Percentiles rank a stretch among this genome's conserved stretches.
phyloP scores from a whole-genome alignment of 2,329 filamentous ascomycete species.

The Westerdykella sp. region DNA sequence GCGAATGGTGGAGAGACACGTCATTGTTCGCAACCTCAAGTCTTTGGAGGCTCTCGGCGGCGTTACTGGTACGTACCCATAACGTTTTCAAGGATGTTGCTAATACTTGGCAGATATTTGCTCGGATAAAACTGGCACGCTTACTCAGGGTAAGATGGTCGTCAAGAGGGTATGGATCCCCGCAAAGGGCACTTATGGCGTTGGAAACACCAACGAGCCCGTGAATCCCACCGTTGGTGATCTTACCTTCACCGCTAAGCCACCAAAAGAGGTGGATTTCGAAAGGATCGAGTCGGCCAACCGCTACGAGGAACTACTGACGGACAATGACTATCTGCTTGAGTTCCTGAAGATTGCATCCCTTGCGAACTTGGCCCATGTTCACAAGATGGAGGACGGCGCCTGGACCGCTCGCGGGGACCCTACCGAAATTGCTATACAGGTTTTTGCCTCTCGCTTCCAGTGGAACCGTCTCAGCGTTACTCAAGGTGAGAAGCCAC shows the following conservation, averaged over 20 bases:
- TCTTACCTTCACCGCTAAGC: slow-evolving; percentile 20
- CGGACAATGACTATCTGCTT: slow-evolving; percentile 20
- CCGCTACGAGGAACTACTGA: slow-evolving; percentile 18
- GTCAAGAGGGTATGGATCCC: slow-evolving; percentile 36
- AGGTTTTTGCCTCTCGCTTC: slow-evolving; percentile 67
- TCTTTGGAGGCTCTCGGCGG: slow-evolving; percentile 33
- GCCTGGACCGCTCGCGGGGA: slow-evolving; percentile 36
- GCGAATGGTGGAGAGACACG: slow-evolving; percentile 30
- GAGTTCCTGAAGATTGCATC: slow-evolving; percentile 34
- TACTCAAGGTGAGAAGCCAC: slow-evolving; percentile 33
- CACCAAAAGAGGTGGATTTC: slow-evolving; percentile 24
- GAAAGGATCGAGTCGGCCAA: slow-evolving; percentile 21
- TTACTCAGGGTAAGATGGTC: slow-evolving; percentile 35
- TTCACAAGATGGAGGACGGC: slow-evolving; percentile 41
- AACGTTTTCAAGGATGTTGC: slow-evolving; percentile 50
- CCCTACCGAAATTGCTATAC: slow-evolving; percentile 64
- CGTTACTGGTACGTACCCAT: slow-evolving; percentile 29
- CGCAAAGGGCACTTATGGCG: slow-evolving; percentile 32
- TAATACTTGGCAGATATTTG: slow-evolving; percentile 56
- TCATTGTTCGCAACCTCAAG: slow-evolving; percentile 33
- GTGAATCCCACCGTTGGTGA: slow-evolving; percentile 30
- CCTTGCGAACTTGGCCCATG: slow-evolving; percentile 48
- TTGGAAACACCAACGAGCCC: slow-evolving; percentile 31
- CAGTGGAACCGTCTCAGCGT: slow-evolving; percentile 53
- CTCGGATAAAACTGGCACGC: slow-evolving; percentile 47